These are phyloP conservation scores for Exophiala dermatitidis DNA, from an alignment of 2,329 filamentous ascomycete genomes.

Conservation along the genomic window DNA sequence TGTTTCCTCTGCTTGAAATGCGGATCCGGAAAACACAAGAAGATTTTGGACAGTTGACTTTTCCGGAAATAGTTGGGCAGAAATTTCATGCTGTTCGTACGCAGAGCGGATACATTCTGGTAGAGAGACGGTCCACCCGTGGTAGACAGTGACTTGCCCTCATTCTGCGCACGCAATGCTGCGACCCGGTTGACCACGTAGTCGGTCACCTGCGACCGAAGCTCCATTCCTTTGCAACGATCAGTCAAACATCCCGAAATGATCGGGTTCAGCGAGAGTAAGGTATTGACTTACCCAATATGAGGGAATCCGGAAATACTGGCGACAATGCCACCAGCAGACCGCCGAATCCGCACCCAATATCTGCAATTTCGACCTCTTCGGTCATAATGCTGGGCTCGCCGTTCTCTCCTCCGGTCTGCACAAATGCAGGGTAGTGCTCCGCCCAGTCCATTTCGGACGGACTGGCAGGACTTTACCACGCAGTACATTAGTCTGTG, in stretches of 20 bases:
- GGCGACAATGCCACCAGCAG: slow-evolving; percentile 79
- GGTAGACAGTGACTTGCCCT: slow-evolving; percentile 26
- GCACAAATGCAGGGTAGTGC: slow-evolving; percentile 69
- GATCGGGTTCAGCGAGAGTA: neutral
- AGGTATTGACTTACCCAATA: slow-evolving; percentile 58
- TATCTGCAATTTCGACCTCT: slow-evolving; percentile 86
- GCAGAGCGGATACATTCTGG: slow-evolving; percentile 81
- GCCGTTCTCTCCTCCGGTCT: slow-evolving; percentile 30
- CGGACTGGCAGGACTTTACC: slow-evolving; percentile 64
- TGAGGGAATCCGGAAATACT: slow-evolving; percentile 69
- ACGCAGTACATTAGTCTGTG: neutral
- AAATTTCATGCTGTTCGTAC: slow-evolving; percentile 98
- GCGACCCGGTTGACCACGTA: slow-evolving; percentile 84
- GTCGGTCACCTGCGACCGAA: slow-evolving; percentile 79
- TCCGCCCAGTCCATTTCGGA: slow-evolving; percentile 84
- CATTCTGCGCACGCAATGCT: slow-evolving; percentile 57
- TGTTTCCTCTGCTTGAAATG: slow-evolving; percentile 98
- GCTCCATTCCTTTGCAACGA: slow-evolving; percentile 67
- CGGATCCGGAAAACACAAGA: slow-evolving; percentile 96
- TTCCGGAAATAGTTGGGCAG: slow-evolving; percentile 93
- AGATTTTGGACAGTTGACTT: slow-evolving; percentile 77
- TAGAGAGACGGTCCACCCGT: slow-evolving; percentile 42
- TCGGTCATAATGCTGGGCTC: slow-evolving; percentile 46
- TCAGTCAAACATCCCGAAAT: slow-evolving; percentile 3
- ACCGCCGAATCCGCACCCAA: slow-evolving; percentile 93